Evolutionary conservation across 805 yeast species (phyloP).

Genomic region (Soucietia sequanensis): DNA sequence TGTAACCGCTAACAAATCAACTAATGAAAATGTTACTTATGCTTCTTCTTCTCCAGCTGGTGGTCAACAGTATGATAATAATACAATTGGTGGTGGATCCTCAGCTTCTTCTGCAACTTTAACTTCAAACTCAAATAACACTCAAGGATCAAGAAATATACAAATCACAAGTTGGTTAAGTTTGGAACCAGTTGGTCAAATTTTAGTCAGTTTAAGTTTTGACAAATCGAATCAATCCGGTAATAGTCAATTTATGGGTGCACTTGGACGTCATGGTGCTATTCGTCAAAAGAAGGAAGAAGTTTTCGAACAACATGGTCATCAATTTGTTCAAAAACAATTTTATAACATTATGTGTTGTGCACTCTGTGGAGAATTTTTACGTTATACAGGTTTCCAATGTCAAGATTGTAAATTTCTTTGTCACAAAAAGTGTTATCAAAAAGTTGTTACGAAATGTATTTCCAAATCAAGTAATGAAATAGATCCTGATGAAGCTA

Average conservation of each 20-base stretch:
- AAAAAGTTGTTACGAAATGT: constrained; percentile 79
- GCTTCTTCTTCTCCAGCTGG: constrained; percentile 1
- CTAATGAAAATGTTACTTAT: constrained; percentile 8
- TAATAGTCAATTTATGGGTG: constrained; percentile 40
- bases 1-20: constrained; percentile 3
- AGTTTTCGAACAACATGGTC: constrained; percentile 94
- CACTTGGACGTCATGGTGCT: constrained; percentile 89
- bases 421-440: constrained; percentile 79
- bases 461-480: constrained; percentile 74
- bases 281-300: constrained; percentile 90
- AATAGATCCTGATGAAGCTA: constrained; percentile 67
- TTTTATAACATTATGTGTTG: constrained; percentile 96
- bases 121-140: constrained; percentile 3
- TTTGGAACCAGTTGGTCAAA: constrained; percentile 92
- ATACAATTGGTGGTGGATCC: background rate
- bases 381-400: constrained; percentile 82
- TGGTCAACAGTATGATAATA: too few species aligned
- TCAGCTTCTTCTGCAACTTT: background rate
- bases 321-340: constrained; percentile 92
- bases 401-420: constrained; percentile 82
- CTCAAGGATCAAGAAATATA: constrained; percentile 20
- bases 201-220: constrained; percentile 73
- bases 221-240: constrained; percentile 53
- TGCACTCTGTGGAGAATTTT: constrained; percentile 94
- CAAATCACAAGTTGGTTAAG: constrained; percentile 81